Evolutionary conservation across 1,284 basidiomycete species (phyloP).

Genomic region (Heterobasidion occidentale): DNA sequence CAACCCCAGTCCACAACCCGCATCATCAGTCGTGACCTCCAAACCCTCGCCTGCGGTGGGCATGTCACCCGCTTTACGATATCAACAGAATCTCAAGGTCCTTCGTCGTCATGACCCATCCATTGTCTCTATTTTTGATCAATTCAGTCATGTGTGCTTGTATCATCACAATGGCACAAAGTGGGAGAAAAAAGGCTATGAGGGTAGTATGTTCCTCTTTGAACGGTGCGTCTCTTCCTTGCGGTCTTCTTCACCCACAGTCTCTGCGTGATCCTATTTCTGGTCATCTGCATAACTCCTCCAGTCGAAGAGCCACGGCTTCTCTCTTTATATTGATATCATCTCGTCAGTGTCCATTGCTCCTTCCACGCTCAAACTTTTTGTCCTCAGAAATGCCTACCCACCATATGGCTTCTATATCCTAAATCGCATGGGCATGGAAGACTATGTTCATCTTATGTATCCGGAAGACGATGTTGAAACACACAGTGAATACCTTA

Average conservation of each 20-base stretch:
- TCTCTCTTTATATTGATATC: background rate
- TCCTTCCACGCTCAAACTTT: background rate
- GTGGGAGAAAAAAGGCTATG: constrained; percentile 81
- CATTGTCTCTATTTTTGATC: constrained; percentile 75
- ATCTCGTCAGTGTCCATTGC: background rate
- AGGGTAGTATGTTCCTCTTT: constrained; percentile 86
- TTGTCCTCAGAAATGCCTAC: constrained; percentile 43
- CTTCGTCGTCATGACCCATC: constrained; percentile 74
- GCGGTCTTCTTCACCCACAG: background rate
- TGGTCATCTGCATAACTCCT: background rate
- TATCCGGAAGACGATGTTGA: constrained; percentile 77
- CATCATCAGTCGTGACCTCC: background rate
- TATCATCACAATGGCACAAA: constrained; percentile 64
- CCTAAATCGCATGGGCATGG: constrained; percentile 80
- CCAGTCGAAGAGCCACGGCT: background rate
- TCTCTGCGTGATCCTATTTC: background rate
- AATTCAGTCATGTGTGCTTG: constrained; percentile 79
- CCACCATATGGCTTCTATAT: constrained; percentile 85
- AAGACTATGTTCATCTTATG: constrained; percentile 73
- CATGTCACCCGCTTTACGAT: constrained; percentile 52
- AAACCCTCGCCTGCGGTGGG: constrained; percentile 18
- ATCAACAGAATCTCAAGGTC: constrained; percentile 78
- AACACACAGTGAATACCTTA: constrained; percentile 56
- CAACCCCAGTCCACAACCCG: background rate
- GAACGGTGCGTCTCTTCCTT: constrained; percentile 49